A percentile compares a stretch with the other conserved stretches of the same genome.
These are phyloP conservation scores for Hortiboletus flavorubellus DNA, from an alignment of 768 basidiomycete species.

Conservation along the genomic window DNA sequence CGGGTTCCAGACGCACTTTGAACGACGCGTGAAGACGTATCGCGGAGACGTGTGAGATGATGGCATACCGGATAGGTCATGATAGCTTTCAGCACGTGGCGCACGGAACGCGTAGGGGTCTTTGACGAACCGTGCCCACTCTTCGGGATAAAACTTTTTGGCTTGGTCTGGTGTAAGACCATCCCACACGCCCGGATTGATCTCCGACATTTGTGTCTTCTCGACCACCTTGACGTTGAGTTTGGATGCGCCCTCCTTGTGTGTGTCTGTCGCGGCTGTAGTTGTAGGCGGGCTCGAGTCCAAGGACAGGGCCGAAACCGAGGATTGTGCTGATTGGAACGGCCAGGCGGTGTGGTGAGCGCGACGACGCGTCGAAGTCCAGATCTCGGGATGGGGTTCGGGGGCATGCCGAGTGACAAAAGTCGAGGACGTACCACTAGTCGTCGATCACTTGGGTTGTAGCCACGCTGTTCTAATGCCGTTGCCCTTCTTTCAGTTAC, in stretches of 20 bases:
- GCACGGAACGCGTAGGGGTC: conserved; percentile 94
- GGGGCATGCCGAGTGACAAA: neutral
- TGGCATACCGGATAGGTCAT: conserved; percentile 77
- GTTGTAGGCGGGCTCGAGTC: neutral
- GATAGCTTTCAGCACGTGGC: conserved; percentile 95
- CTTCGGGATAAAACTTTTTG: conserved; percentile 84
- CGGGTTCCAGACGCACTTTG: conserved; percentile 87
- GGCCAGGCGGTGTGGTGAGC: conserved; percentile 98
- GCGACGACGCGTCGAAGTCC: conserved; percentile 92
- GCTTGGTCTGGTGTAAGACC: conserved; percentile 90
- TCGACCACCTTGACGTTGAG: conserved; percentile 81
- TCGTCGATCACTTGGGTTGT: conserved; percentile 55
- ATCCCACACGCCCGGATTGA: conserved; percentile 98
- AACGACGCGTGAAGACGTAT: neutral
- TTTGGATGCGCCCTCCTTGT: conserved; percentile 17
- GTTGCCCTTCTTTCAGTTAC: conserved; percentile 81
- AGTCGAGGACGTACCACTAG: conserved; percentile 52
- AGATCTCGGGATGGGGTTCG: conserved; percentile 56
- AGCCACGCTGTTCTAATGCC: conserved; percentile 66
- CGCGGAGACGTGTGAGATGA: neutral
- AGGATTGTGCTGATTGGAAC: conserved; percentile 49
- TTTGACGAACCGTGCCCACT: conserved; percentile 88
- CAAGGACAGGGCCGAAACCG: conserved; percentile 12
- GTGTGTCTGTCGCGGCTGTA: neutral
- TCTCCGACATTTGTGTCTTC: conserved; percentile 96